Percentiles rank a stretch among this genome's conserved stretches.
Evolutionary conservation across 192 early-diverging fungal genomes (phyloP).

Genomic region (Backusella psychrophila): DNA sequence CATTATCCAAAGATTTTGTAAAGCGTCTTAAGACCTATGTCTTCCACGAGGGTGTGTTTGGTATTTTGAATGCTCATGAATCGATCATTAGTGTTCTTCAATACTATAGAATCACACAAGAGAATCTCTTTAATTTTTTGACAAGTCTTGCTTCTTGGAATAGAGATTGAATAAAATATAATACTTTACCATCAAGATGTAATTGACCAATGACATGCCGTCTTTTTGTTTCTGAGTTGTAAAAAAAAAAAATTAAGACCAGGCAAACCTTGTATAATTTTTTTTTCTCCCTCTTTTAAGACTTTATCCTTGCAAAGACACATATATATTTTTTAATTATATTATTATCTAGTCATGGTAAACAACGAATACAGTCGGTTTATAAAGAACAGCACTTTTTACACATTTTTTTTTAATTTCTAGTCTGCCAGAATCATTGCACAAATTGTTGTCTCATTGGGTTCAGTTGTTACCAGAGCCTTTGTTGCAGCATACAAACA

Average conservation of each 20-base stretch:
- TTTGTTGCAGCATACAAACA: slow-evolving; percentile 93
- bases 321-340: neutral
- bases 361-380: neutral
- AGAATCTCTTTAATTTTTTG: neutral
- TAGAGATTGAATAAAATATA: neutral
- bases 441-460: slow-evolving; percentile 75
- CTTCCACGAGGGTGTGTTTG: neutral
- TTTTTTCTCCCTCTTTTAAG: neutral
- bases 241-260: neutral
- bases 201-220: neutral
- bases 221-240: neutral
- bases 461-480: slow-evolving; percentile 84
- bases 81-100: neutral
- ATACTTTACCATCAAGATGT: neutral
- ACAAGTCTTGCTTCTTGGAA: neutral
- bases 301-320: neutral
- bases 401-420: slow-evolving; percentile 7
- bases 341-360: neutral
- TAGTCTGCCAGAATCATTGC: slow-evolving; percentile 71
- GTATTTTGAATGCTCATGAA: neutral
- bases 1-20: neutral
- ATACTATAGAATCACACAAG: neutral
- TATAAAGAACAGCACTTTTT: neutral
- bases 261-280: neutral
- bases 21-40: neutral